Conservation (phyloP, 1,139 yeast genomes). For the Entelexis sorbosivorans region DNA sequence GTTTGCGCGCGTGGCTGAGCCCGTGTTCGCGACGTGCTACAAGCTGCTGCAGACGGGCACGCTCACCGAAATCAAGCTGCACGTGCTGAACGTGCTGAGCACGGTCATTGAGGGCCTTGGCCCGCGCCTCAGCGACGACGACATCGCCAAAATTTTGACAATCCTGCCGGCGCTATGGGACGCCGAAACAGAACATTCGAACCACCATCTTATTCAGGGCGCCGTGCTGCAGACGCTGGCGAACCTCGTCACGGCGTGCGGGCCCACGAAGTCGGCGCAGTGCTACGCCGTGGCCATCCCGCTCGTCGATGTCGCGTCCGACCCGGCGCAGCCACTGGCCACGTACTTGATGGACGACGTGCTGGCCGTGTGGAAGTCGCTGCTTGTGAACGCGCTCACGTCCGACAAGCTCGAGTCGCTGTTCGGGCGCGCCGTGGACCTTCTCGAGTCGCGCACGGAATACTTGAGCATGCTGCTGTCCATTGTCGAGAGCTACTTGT, state of each 20-base stretch:
- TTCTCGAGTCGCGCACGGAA: slow-evolving; percentile 59
- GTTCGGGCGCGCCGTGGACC: slow-evolving; percentile 41
- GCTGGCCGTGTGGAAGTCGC: slow-evolving; percentile 66
- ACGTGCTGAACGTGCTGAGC: slow-evolving; percentile 55
- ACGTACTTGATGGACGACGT: slow-evolving; percentile 76
- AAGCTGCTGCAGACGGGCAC: slow-evolving; percentile 37
- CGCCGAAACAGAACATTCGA: slow-evolving; percentile 38
- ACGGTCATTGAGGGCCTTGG: slow-evolving; percentile 50
- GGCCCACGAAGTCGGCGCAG: neutral
- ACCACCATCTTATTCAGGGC: slow-evolving; percentile 54
- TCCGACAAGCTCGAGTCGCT: slow-evolving; percentile 38
- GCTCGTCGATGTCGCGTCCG: slow-evolving; percentile 53
- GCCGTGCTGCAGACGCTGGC: slow-evolving; percentile 59
- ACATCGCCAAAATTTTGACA: slow-evolving; percentile 41
- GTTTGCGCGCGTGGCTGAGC: slow-evolving; percentile 46
- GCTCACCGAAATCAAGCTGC: slow-evolving; percentile 64
- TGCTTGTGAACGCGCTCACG: slow-evolving; percentile 45
- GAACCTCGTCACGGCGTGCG: slow-evolving; percentile 45
- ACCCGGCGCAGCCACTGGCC: slow-evolving; percentile 50
- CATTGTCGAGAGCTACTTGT: slow-evolving; percentile 59
- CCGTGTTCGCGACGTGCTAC: slow-evolving; percentile 40
- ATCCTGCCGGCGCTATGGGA: slow-evolving; percentile 73
- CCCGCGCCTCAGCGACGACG: slow-evolving; percentile 25
- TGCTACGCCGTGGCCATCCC: slow-evolving; percentile 36
- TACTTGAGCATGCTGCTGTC: slow-evolving; percentile 57